Percentiles rank a stretch among this genome's conserved stretches.
Evolutionary conservation across 2,329 filamentous ascomycete genomes (phyloP).

Genomic region (Aspergillus thermomutatus): DNA sequence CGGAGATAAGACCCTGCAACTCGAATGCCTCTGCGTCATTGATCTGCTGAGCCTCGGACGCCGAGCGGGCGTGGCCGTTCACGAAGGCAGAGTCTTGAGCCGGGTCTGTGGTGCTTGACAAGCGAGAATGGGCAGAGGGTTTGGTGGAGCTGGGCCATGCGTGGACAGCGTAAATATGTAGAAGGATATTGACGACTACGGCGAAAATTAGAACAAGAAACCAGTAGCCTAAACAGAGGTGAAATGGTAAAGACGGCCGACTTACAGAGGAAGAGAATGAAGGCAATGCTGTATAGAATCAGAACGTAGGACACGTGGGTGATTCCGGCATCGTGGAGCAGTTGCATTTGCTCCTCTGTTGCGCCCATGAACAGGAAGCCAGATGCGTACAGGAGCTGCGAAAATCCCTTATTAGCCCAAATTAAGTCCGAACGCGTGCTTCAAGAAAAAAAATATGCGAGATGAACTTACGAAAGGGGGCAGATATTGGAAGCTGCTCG

Average conservation of each 20-base stretch:
- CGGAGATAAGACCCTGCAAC: conserved; percentile 82
- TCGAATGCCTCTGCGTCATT: conserved; percentile 90
- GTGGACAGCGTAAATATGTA: conserved; percentile 74
- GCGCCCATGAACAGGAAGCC: conserved; percentile 98
- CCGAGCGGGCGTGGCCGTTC: conserved; percentile 45
- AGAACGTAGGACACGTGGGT: conserved; percentile 91
- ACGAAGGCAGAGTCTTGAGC: conserved; percentile 8
- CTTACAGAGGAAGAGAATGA: conserved; percentile 82
- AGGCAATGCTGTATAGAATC: conserved; percentile 85
- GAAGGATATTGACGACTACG: conserved; percentile 73
- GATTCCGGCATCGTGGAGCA: conserved; percentile 70
- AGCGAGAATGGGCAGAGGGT: conserved; percentile 8
- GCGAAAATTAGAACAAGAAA: conserved; percentile 5
- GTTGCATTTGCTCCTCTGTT: conserved; percentile 89
- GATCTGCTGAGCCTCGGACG: conserved; percentile 50
- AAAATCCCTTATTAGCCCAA: not conserved
- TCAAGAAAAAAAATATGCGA: not conserved
- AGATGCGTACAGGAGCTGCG: conserved; percentile 79
- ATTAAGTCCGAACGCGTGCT: not conserved
- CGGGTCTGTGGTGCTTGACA: conserved; percentile 8
- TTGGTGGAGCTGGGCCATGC: conserved; percentile 43
- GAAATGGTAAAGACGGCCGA: conserved; percentile 8
- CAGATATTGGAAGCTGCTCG: conserved; percentile 70
- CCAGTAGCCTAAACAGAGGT: not conserved
- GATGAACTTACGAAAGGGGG: conserved; percentile 63